Conservation (phyloP, 1,139 yeast genomes). For the Scheffersomyces stambukii region DNA sequence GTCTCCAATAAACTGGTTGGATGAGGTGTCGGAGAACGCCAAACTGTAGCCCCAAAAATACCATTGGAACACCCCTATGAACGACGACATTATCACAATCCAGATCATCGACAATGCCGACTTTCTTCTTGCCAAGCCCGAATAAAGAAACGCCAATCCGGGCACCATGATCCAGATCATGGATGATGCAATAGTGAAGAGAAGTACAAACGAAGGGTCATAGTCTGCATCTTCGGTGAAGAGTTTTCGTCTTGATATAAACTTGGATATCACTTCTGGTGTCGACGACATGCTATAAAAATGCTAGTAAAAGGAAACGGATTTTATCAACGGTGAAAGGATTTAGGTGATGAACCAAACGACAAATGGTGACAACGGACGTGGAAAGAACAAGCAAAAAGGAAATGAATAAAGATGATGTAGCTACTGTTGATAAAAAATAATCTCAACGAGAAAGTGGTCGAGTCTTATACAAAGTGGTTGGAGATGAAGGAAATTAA, state of each 20-base stretch:
- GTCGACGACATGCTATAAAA: background rate
- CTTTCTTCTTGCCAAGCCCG: slow-evolving; percentile 90
- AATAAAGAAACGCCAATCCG: slow-evolving; percentile 87
- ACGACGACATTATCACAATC: slow-evolving; percentile 70
- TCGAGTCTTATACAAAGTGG: too few relatives aligned
- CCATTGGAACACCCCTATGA: slow-evolving; percentile 88
- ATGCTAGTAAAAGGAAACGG: background rate
- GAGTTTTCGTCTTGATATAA: slow-evolving; percentile 24
- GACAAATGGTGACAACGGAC: too few relatives aligned
- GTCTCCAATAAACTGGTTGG: slow-evolving; percentile 84
- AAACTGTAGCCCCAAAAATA: slow-evolving; percentile 96
- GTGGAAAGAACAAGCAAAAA: too few relatives aligned
- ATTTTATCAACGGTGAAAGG: slow-evolving; percentile 1
- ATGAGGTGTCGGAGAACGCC: slow-evolving; percentile 73
- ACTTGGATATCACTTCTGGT: slow-evolving; percentile 8
- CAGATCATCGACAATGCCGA: slow-evolving; percentile 88
- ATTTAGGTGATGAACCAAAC: too few relatives aligned
- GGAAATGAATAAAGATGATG: too few relatives aligned
- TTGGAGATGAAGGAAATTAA: too few relatives aligned
- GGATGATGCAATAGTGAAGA: slow-evolving; percentile 57
- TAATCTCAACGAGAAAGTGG: too few relatives aligned
- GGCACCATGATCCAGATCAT: slow-evolving; percentile 91
- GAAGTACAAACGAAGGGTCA: slow-evolving; percentile 39
- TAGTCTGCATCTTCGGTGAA: slow-evolving; percentile 40
- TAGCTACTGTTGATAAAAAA: too few relatives aligned